Base-by-base conservation (phyloP, 352 stramenopile species). In the Globisporangium radiosum region DNA sequence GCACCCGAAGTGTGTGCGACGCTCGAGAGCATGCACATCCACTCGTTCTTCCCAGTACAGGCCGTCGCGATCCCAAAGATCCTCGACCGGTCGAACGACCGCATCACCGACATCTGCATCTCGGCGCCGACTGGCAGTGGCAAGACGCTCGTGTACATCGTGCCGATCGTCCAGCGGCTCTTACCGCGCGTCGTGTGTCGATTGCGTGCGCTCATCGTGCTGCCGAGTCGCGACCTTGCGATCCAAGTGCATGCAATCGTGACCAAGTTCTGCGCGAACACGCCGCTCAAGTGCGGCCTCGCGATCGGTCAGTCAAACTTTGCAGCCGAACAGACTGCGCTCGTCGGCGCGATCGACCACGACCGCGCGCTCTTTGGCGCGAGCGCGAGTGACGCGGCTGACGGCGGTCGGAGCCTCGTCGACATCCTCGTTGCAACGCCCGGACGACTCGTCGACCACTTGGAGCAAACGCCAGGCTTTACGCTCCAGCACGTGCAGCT, bases 381-480 rank as follows among this genome's bases (percentile, higher is more conserved):
- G 51, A 60, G 52, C 25, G 59, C 64, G 37, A 50, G 56, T 33
- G 25, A 33, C 42, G 56, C 53, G 38, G 39, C 15, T 4, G 51
- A 81, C 40, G 85, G 85, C 42, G 82, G 86, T 9, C 64, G 68
- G 40, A 97, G 85, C 65, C 76, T 91, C 19, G 86, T 99, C 19
- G 96, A 99, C 73, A 97, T 99, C 58, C 65, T 99, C 40, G 93
- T 99, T 25, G 89, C 89, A n/a, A 99, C 97, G 19, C 96, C 96
- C 1, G 97, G 97, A 33, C 85, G 96, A 54, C 81, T 99, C 13
- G 85, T 99, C 33, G 96, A 99, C 69, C 96, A 99, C 73, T 67
- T 99, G 37, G 88, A 98, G 65, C 86, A 96, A 63, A 99, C 97
- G 17, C 90, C 86, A n/a, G 96, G 95, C 43, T 99, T 99, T 63